Base-by-base conservation (phyloP, 495 filamentous ascomycete species). In the Lasiosphaeria miniovina region DNA sequence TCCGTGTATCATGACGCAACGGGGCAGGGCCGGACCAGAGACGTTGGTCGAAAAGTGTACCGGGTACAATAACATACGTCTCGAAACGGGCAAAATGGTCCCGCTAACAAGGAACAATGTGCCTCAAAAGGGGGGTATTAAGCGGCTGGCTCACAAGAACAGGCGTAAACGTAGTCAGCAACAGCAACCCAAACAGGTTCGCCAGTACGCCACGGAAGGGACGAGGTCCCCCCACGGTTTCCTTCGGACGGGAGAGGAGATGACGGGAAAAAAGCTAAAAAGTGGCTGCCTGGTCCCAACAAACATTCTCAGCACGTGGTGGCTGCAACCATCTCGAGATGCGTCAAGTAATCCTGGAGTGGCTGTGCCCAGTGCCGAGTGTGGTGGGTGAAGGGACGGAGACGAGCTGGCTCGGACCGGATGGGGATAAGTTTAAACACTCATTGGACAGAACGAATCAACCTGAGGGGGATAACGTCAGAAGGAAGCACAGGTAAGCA, bases 251-350 rank as follows among this genome's bases (percentile, higher is more conserved):
- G 43, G 43, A 46, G 15, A n/a, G 43, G 6, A n/a, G 43, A 4
- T 6, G 15, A 46, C n/a, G 38, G 38, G 8, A 41, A 41, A 7
- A 41, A 46, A 46, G 15, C 12, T 5, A n/a, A n/a, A 46, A 46
- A 46, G 43, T 14, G 43, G 43, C 43, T 46, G 43, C 43, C 43
- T 46, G 43, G 43, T 46, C 15, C 43, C 43, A 9, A 46, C 38
- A 7, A 41, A 7, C 38, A 46, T n/a, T 9, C 4, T 5, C 43
- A 46, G 3, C 38, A 14, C 15, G 15, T 9, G 43, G 6, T 11
- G 43, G 8, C 12, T 41, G 38, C 38, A 41, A 41, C 38, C 38
- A 41, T 41, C 12, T 41, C 38, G 38, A 41, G 38, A 41, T 9
- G 7, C 3, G 11, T 11, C 12, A 11, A 46, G 15, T 14, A 46